A percentile compares a stretch with the other conserved stretches of the same genome.
Evolutionary conservation across 805 yeast genomes (phyloP).

Genomic region (Candida suzukii): DNA sequence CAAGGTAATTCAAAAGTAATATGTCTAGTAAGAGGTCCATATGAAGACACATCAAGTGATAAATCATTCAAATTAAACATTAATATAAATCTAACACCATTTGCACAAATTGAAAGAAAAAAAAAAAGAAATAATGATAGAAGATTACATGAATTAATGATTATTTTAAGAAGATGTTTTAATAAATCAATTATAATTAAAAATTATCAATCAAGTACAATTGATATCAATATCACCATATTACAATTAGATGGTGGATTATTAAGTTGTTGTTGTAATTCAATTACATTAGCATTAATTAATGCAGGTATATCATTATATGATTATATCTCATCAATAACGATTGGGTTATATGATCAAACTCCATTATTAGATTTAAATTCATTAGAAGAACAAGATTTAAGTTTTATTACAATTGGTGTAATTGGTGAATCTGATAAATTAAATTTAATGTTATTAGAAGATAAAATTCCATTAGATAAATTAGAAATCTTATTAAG

Average conservation of each 20-base stretch:
- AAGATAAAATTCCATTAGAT: slow-evolving; percentile 81
- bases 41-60: slow-evolving; percentile 50
- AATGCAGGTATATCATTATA: slow-evolving; percentile 95
- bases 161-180: slow-evolving; percentile 62
- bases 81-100: slow-evolving; percentile 67
- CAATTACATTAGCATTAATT: slow-evolving; percentile 80
- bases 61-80: slow-evolving; percentile 68
- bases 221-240: slow-evolving; percentile 70
- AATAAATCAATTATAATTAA: slow-evolving; percentile 67
- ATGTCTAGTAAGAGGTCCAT: slow-evolving; percentile 84
- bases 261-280: slow-evolving; percentile 71
- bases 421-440: slow-evolving; percentile 79
- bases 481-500: slow-evolving; percentile 67
- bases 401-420: slow-evolving; percentile 77
- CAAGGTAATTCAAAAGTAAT: slow-evolving; percentile 88
- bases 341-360: slow-evolving; percentile 74
- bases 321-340: slow-evolving; percentile 77
- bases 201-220: slow-evolving; percentile 76
- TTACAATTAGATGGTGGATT: slow-evolving; percentile 89
- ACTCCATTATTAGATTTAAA: slow-evolving; percentile 77
- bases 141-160: slow-evolving; percentile 59
- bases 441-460: slow-evolving; percentile 67
- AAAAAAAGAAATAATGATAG: slow-evolving; percentile 67
- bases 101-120: slow-evolving; percentile 70
- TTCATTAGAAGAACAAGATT: slow-evolving; percentile 73